Conservation (phyloP, 805 yeast species). For the Myxozyma udenii region DNA sequence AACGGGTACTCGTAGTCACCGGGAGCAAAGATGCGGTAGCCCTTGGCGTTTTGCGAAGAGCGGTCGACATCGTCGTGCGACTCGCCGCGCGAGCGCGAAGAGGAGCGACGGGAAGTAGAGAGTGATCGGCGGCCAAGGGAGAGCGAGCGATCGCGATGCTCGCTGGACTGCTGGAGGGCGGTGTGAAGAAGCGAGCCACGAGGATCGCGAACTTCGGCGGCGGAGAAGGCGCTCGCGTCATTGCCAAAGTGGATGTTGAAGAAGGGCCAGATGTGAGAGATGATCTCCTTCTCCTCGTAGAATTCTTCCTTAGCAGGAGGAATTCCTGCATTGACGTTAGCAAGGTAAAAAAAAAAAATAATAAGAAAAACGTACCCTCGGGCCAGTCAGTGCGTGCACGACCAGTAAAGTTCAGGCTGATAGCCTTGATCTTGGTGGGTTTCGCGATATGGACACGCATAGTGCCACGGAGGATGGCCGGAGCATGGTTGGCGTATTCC, state of each 20-base stretch:
- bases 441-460: slow-evolving; percentile 66
- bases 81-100: slow-evolving; percentile 10
- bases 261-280: slow-evolving; percentile 90
- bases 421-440: slow-evolving; percentile 65
- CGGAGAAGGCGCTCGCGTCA: slow-evolving; percentile 46
- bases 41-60: slow-evolving; percentile 28
- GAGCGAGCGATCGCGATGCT: slow-evolving; percentile 17
- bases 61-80: slow-evolving; percentile 17
- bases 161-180: slow-evolving; percentile 16
- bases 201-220: slow-evolving; percentile 36
- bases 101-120: slow-evolving; percentile 15
- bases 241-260: slow-evolving; percentile 47
- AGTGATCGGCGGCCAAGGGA: slow-evolving; percentile 22
- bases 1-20: slow-evolving; percentile 93
- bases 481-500: slow-evolving; percentile 65
- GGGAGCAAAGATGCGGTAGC: slow-evolving; percentile 58
- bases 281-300: slow-evolving; percentile 60
- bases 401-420: slow-evolving; percentile 64
- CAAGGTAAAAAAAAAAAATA: not conserved
- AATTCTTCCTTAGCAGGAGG: slow-evolving; percentile 79
- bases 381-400: slow-evolving; percentile 88
- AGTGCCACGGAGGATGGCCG: slow-evolving; percentile 78
- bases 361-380: slow-evolving; percentile 57
- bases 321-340: slow-evolving; percentile 41
- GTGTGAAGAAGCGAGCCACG: slow-evolving; percentile 21